phyloP scores from a whole-genome alignment of 2,329 filamentous ascomycete genomes.

The Colletotrichum sp. region DNA sequence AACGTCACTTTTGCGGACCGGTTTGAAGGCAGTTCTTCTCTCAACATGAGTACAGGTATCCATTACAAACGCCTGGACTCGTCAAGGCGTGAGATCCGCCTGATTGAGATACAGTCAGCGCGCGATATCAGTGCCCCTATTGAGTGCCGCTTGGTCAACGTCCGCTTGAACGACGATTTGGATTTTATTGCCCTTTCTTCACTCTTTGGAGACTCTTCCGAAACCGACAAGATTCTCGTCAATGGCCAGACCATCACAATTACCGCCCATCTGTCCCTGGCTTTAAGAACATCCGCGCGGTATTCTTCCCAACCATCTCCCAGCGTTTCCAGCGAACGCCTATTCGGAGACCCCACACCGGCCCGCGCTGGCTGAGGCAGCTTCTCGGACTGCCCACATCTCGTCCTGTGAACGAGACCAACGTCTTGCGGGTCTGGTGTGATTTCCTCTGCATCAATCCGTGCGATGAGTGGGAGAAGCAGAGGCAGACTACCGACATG shows the following conservation, averaged over 20 bases:
- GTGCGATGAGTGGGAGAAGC: conserved; percentile 30
- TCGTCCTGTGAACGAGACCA: neutral
- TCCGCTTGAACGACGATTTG: conserved; percentile 27
- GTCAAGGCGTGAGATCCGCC: conserved; percentile 31
- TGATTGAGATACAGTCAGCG: conserved; percentile 36
- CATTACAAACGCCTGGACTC: conserved; percentile 25
- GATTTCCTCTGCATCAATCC: conserved; percentile 34
- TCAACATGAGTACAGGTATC: neutral
- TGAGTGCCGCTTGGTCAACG: conserved; percentile 36
- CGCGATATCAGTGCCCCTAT: conserved; percentile 30
- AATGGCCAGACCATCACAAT: conserved; percentile 30
- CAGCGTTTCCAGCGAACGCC: conserved; percentile 23
- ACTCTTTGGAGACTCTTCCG: conserved; percentile 30
- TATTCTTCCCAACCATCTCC: conserved; percentile 32
- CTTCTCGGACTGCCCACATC: conserved; percentile 21
- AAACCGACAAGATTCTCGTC: conserved; percentile 33
- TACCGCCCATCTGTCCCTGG: conserved; percentile 31
- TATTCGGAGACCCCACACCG: conserved; percentile 14
- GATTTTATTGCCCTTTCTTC: conserved; percentile 35
- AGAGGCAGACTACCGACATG: conserved; percentile 31
- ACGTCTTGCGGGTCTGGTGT: conserved; percentile 32
- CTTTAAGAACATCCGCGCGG: conserved; percentile 35
- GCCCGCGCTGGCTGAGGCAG: conserved; percentile 24
- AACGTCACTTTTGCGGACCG: neutral
- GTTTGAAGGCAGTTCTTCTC: neutral